A percentile compares a stretch with the other conserved stretches of the same genome.
Conservation (phyloP, 2,329 filamentous ascomycete species). For the Clarireedia homoeocarpa region DNA sequence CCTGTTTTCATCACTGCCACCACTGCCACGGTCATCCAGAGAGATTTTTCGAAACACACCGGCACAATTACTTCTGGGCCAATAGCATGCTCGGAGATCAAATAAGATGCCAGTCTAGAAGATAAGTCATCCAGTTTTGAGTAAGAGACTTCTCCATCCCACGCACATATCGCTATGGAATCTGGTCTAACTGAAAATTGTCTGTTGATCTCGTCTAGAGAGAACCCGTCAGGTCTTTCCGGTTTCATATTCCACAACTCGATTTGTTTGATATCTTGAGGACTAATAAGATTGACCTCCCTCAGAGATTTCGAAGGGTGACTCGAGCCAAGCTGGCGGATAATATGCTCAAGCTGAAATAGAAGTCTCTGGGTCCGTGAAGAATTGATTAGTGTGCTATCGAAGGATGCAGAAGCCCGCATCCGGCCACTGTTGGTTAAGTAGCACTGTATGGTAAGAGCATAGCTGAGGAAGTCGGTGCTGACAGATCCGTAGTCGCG, state of each 20-base stretch:
- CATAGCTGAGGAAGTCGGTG: background rate
- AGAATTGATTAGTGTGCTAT: background rate
- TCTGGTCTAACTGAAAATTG: background rate
- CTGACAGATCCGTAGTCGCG: background rate
- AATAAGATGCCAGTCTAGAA: conserved; percentile 12
- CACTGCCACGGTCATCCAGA: conserved; percentile 20
- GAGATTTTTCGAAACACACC: conserved; percentile 17
- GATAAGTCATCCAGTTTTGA: conserved; percentile 18
- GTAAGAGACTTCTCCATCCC: conserved; percentile 20
- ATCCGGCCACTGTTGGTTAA: background rate
- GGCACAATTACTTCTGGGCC: conserved; percentile 13
- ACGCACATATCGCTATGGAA: background rate
- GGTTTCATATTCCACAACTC: background rate
- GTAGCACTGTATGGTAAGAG: background rate
- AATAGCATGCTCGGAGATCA: conserved; percentile 8
- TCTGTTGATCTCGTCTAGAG: conserved; percentile 7
- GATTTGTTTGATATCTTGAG: background rate
- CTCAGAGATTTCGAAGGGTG: background rate
- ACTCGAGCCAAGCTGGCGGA: background rate
- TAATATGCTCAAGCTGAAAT: background rate
- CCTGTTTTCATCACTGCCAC: conserved; percentile 23
- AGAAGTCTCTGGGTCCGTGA: conserved; percentile 7
- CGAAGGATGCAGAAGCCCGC: background rate
- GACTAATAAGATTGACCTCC: background rate
- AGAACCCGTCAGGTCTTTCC: background rate